Percentiles rank a stretch among this genome's conserved stretches.
Conservation (phyloP, 148 eudicot genomes). For the Nyssa sinensis region DNA sequence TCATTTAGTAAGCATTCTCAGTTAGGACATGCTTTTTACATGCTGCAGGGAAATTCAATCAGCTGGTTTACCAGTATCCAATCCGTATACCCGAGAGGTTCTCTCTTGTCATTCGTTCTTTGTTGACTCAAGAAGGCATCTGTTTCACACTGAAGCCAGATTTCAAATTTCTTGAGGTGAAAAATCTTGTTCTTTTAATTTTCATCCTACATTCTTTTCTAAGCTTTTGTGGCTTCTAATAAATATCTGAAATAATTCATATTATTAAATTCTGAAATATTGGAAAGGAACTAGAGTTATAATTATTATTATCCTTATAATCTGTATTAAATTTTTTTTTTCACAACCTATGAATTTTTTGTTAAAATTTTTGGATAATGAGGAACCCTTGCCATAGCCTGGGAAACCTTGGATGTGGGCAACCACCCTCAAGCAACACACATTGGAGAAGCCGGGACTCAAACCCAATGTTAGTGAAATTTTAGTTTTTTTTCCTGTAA, state of each 20-base stretch:
- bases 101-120: slow-evolving; percentile 95
- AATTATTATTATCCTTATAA: neutral
- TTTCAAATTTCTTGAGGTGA: slow-evolving; percentile 98
- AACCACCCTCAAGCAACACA: no score
- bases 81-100: slow-evolving; percentile 98
- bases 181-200: neutral
- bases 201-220: neutral
- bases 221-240: neutral
- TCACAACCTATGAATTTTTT: no score
- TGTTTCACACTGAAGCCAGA: slow-evolving; percentile 88
- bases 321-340: no score
- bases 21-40: neutral
- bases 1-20: neutral
- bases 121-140: slow-evolving; percentile 98
- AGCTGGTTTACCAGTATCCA: slow-evolving; percentile 95
- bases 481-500: no score
- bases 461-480: no score
- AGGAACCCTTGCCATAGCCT: no score
- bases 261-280: neutral
- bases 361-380: no score
- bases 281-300: neutral
- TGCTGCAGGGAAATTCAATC: slow-evolving; percentile 90
- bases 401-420: no score
- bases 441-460: no score
- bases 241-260: neutral